A percentile compares a stretch with the other conserved stretches of the same genome.
Conservation (phyloP, 148 eudicot genomes). For the Rhododendron griersonianum region DNA sequence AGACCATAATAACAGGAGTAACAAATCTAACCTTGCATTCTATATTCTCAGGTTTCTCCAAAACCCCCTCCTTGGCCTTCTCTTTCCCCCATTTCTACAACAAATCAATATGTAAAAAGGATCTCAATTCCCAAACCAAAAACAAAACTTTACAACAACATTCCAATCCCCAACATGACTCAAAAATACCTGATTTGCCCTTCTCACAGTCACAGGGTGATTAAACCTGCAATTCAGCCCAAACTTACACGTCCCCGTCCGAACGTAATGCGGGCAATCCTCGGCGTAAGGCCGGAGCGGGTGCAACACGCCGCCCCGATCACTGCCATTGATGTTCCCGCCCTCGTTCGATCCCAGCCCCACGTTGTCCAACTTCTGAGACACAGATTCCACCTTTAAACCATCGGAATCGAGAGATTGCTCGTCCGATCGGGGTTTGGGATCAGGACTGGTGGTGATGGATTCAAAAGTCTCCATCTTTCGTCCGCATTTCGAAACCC, state of each 20-base stretch:
- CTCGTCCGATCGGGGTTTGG: not conserved
- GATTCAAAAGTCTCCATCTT: not conserved
- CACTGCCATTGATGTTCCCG: not conserved
- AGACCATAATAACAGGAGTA: not conserved
- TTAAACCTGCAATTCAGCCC: slow-evolving; percentile 54
- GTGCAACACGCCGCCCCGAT: slow-evolving; percentile 9
- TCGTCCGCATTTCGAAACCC: slow-evolving; percentile 7
- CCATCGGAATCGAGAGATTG: slow-evolving; percentile 8
- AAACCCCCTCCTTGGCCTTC: slow-evolving; percentile 15
- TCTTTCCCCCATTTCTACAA: slow-evolving; percentile 20
- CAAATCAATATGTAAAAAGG: not conserved
- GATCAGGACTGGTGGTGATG: not conserved
- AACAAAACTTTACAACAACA: not conserved
- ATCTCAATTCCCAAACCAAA: not conserved
- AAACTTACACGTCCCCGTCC: slow-evolving; percentile 60
- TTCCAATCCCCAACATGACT: not conserved
- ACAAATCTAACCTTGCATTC: slow-evolving; percentile 50
- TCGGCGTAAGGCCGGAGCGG: slow-evolving; percentile 41
- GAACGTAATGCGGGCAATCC: slow-evolving; percentile 53
- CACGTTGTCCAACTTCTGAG: slow-evolving; percentile 9
- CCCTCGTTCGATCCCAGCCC: slow-evolving; percentile 1
- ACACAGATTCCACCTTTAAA: slow-evolving; percentile 11
- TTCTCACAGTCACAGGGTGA: slow-evolving; percentile 32
- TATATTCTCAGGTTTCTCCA: slow-evolving; percentile 26
- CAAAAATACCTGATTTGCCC: slow-evolving; percentile 37